These are phyloP conservation scores for Polytrichum formosum DNA, from an alignment of 225 moss, liverwort and hornwort species.

Conservation along the genomic window DNA sequence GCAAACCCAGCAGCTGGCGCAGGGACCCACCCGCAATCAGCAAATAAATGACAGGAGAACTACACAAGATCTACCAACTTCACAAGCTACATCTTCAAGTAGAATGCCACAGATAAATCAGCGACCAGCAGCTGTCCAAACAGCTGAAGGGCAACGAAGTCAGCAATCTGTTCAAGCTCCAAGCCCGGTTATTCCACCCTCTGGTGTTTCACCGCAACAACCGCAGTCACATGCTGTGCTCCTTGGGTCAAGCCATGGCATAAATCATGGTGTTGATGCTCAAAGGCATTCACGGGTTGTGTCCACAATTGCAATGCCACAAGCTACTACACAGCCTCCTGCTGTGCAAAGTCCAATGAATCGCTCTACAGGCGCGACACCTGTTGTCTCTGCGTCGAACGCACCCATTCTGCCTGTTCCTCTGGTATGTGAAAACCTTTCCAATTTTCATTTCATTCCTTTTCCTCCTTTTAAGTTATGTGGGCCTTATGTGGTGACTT, in stretches of 20 bases:
- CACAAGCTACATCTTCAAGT: constrained; percentile 16
- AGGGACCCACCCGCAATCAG: constrained; percentile 13
- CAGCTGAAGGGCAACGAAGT: too few relatives aligned
- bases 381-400: constrained; percentile 20
- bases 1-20: constrained; percentile 12
- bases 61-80: constrained; percentile 13
- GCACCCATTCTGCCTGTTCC: constrained; percentile 20
- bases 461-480: too few relatives aligned
- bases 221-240: too few relatives aligned
- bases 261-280: neutral
- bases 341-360: constrained; percentile 33
- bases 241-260: too few relatives aligned
- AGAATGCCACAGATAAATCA: constrained; percentile 6
- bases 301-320: constrained; percentile 7
- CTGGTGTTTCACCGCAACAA: too few relatives aligned
- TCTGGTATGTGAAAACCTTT: constrained; percentile 18
- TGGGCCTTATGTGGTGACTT: too few relatives aligned
- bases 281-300: constrained; percentile 7
- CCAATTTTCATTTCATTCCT: too few relatives aligned
- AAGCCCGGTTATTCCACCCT: too few relatives aligned
- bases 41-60: constrained; percentile 3
- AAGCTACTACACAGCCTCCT: constrained; percentile 17
- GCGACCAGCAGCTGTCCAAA: too few relatives aligned
- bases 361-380: constrained; percentile 6
- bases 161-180: too few relatives aligned